These are phyloP conservation scores for Daedalea quercina DNA, from an alignment of 768 basidiomycete species.

Conservation along the genomic window DNA sequence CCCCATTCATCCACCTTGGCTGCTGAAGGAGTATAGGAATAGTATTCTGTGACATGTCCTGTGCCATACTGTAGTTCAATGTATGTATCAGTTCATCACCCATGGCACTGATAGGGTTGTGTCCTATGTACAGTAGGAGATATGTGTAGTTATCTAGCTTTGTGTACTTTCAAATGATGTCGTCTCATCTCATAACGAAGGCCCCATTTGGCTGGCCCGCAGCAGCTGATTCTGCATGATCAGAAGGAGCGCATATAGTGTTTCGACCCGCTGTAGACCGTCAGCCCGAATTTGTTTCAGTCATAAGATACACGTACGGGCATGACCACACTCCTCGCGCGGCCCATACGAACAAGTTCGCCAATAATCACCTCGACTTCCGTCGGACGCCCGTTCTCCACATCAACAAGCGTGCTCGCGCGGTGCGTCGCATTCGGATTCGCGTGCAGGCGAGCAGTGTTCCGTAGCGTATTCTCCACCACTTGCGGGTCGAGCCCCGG, in stretches of 20 bases:
- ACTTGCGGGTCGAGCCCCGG: slow-evolving; percentile 42
- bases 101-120: no score
- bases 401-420: slow-evolving; percentile 61
- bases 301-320: slow-evolving; percentile 37
- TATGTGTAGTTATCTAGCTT: no score
- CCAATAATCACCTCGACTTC: slow-evolving; percentile 66
- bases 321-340: slow-evolving; percentile 34
- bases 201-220: slow-evolving; percentile 13
- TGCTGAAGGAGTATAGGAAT: not conserved
- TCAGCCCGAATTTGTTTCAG: not conserved
- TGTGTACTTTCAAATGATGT: no score
- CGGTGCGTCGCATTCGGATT: slow-evolving; percentile 38
- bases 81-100: no score
- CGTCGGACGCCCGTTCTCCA: slow-evolving; percentile 45
- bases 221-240: slow-evolving; percentile 60
- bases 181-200: not conserved
- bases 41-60: no score
- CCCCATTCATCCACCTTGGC: not conserved
- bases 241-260: slow-evolving; percentile 49
- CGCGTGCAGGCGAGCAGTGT: slow-evolving; percentile 32
- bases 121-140: no score
- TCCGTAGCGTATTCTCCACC: slow-evolving; percentile 31
- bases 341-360: slow-evolving; percentile 49
- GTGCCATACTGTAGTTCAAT: no score
- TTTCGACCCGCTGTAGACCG: slow-evolving; percentile 46